Evolutionary conservation across 148 eudicot species (phyloP).

Genomic region (Camellia granthamiana): DNA sequence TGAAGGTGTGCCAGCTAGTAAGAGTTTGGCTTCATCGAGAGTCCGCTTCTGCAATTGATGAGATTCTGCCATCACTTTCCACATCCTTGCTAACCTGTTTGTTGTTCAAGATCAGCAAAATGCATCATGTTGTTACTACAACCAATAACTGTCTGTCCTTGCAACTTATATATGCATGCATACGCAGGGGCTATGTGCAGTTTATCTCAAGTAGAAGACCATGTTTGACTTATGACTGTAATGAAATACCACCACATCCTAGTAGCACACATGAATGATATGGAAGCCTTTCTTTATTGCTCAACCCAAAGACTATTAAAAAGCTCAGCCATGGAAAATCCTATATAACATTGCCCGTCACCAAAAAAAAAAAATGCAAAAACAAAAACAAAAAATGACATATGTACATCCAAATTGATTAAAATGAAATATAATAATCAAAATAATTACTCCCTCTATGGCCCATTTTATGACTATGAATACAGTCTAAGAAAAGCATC

Average conservation of each 20-base stretch:
- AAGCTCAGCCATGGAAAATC: neutral
- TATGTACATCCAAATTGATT: neutral
- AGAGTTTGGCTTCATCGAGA: slow-evolving; percentile 85
- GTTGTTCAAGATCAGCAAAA: slow-evolving; percentile 11
- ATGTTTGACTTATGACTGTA: neutral
- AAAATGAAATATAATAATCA: neutral
- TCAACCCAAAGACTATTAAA: too few species aligned
- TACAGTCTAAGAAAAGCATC: too few species aligned
- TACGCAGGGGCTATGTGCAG: neutral
- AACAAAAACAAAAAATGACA: too few species aligned
- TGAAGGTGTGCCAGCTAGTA: slow-evolving; percentile 77
- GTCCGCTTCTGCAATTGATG: slow-evolving; percentile 86
- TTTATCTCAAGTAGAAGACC: neutral
- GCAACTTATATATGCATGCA: neutral
- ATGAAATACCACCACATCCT: too few species aligned
- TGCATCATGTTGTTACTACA: neutral
- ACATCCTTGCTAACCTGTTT: slow-evolving; percentile 86
- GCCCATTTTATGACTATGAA: too few species aligned
- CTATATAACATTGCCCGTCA: neutral
- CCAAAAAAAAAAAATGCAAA: too few species aligned
- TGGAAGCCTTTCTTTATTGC: neutral
- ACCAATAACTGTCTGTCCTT: neutral
- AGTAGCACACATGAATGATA: neutral
- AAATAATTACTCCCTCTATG: neutral
- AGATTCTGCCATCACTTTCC: slow-evolving; percentile 89